A percentile compares a stretch with the other conserved stretches of the same genome.
phyloP scores from a whole-genome alignment of 2,329 filamentous ascomycete genomes.

The Stagonosporopsis chrysanthemi region DNA sequence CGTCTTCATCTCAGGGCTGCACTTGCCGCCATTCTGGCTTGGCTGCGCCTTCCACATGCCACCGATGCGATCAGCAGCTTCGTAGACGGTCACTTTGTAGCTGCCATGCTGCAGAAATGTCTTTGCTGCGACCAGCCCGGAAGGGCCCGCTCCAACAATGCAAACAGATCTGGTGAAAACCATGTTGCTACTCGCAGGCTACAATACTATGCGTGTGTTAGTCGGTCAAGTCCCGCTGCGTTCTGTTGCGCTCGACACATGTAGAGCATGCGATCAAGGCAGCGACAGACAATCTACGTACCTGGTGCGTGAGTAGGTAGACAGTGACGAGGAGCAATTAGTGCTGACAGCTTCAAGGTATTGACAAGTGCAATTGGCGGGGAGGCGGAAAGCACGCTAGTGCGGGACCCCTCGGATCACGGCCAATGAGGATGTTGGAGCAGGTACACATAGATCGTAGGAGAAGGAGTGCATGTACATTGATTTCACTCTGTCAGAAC shows the following conservation, averaged over 20 bases:
- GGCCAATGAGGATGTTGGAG: slow-evolving; percentile 6
- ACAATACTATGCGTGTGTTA: not conserved
- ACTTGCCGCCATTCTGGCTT: slow-evolving; percentile 63
- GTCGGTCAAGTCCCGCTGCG: not conserved
- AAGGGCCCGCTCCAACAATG: slow-evolving; percentile 55
- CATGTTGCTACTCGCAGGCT: slow-evolving; percentile 1
- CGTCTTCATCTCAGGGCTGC: slow-evolving; percentile 65
- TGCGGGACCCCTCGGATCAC: slow-evolving; percentile 21
- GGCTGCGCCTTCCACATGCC: slow-evolving; percentile 74
- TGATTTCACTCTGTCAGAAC: slow-evolving; percentile 32
- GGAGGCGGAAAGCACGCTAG: slow-evolving; percentile 24
- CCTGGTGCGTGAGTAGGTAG: not conserved
- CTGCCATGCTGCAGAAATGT: slow-evolving; percentile 68
- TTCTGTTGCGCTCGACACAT: not conserved
- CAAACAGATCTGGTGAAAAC: slow-evolving; percentile 45
- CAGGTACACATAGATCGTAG: not conserved
- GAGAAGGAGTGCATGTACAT: slow-evolving; percentile 10
- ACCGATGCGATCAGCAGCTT: slow-evolving; percentile 70
- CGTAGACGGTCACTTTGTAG: slow-evolving; percentile 76
- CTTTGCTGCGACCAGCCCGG: slow-evolving; percentile 63
- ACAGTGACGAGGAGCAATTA: not conserved
- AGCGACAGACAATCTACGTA: not conserved
- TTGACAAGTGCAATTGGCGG: slow-evolving; percentile 11
- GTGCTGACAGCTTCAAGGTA: slow-evolving; percentile 1
- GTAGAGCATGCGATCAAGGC: not conserved